Conservation (phyloP, 257 asterid genomes). For the Solanum infundibuliforme region DNA sequence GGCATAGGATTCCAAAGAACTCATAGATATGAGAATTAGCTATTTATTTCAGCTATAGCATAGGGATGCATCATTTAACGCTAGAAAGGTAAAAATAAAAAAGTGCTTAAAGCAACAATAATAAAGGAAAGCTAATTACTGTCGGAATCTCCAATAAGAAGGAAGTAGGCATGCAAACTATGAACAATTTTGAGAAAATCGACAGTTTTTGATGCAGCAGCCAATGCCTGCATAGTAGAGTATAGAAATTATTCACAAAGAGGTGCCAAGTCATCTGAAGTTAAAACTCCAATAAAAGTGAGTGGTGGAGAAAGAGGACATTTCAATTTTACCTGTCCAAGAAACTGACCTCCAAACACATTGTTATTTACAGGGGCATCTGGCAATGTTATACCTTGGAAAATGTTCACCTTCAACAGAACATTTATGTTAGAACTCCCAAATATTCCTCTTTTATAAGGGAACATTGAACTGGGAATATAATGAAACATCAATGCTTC, state of each 20-base stretch:
- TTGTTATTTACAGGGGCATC: constrained; percentile 86
- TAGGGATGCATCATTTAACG: background rate
- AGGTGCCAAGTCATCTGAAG: constrained; percentile 1
- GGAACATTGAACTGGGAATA: background rate
- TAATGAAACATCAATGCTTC: background rate
- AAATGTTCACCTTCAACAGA: constrained; percentile 56
- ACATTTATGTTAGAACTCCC: background rate
- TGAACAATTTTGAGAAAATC: constrained; percentile 87
- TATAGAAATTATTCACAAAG: background rate
- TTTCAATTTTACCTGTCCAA: constrained; percentile 70
- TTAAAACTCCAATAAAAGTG: background rate
- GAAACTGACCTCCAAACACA: constrained; percentile 96
- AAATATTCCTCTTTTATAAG: background rate
- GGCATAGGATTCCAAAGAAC: background rate
- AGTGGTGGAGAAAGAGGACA: background rate
- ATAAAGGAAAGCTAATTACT: constrained; percentile 30
- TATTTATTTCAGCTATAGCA: background rate
- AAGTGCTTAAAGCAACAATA: background rate
- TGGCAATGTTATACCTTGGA: constrained; percentile 82
- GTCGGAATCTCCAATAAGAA: constrained; percentile 70
- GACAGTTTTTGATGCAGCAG: constrained; percentile 88
- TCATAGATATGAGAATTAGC: background rate
- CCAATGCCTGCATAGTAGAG: constrained; percentile 72
- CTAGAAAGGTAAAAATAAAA: background rate
- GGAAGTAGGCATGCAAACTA: constrained; percentile 90